Evolutionary conservation across 2,329 filamentous ascomycete genomes (phyloP), one percentile per base, ranked within the genome.

Genomic region (Tolypocladium paradoxum): DNA sequence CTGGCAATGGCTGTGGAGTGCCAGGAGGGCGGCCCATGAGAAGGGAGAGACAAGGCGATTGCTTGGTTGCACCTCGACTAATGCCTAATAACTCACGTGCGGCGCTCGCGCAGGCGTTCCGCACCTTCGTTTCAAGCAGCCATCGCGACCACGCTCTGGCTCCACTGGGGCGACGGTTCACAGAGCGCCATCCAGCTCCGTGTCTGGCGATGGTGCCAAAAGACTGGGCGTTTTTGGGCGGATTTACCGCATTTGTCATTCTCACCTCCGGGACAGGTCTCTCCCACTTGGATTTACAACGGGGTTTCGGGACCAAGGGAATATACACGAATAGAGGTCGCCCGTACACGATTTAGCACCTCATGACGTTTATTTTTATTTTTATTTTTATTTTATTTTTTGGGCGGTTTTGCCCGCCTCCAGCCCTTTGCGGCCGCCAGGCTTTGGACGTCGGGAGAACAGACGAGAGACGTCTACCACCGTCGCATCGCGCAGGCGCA

Each of bases 1-100:
- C 67, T 82, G 22, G 78, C 77, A 48, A 72, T 77, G 68, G 78
- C 76, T 24, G 71, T 79, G 16, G 77, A 76, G 27, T 78, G 75
- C 56, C 75, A 78, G 61, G 74, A 78, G 58, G 71, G 71, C 46
- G 61, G 64, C 51, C 49, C 51, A 37, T 59, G 53, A 52, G 37
- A 27, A 14, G 18, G 33, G 11, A 14, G 22, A 24, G 22, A 14
- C 27, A 14, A 29, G 34, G 22, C 24, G 22, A 9, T 18, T 29
- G 40, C 16, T 29, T 22, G 24, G 9, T n/a, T 11, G 18, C 24
- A 45, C 16, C 24, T 29, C 24, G n/a, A n/a, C 16, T 29, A 37
- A 49, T 49, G 48, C 48, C 48, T 37, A 37, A 49, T 36, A 34
- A 5, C 11, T 18, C 40, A 29, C 40, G 24, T 16, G 14, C 16